phyloP scores from a whole-genome alignment of 768 basidiomycete genomes.

The Candolleomyces aberdarensis region DNA sequence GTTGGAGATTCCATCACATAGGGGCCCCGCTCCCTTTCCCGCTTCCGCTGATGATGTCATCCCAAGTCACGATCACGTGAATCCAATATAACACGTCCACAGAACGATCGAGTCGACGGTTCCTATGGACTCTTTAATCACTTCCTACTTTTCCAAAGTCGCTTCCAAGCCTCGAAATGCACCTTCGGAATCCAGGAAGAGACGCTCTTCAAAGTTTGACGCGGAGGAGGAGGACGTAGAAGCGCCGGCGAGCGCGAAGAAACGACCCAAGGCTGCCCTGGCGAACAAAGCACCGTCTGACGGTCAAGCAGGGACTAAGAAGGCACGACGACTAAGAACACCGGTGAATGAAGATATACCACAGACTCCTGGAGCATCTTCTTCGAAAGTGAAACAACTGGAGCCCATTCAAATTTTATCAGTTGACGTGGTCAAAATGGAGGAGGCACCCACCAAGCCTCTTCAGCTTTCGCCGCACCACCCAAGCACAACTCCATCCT shows the following conservation, averaged over 20 bases:
- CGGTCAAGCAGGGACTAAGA: neutral
- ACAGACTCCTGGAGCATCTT: neutral
- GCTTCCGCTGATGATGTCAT: neutral
- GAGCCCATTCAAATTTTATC: too few species aligned
- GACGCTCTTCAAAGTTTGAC: neutral
- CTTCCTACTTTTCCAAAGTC: slow-evolving; percentile 4
- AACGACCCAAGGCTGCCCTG: neutral
- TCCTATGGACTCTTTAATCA: slow-evolving; percentile 1
- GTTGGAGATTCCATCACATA: neutral
- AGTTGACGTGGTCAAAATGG: neutral
- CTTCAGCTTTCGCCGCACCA: neutral
- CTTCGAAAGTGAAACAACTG: neutral
- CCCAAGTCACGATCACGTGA: slow-evolving; percentile 1
- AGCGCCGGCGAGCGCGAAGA: neutral
- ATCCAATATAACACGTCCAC: too few species aligned
- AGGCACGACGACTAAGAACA: neutral
- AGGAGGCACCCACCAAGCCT: neutral
- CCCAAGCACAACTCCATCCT: neutral
- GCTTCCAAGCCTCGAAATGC: neutral
- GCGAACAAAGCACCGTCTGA: neutral
- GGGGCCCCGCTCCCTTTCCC: neutral
- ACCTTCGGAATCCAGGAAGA: neutral
- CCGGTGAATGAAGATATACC: neutral
- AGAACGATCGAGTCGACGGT: too few species aligned
- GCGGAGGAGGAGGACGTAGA: neutral